A percentile compares a stretch with the other conserved stretches of the same genome.
Evolutionary conservation across 192 early-diverging fungal genomes (phyloP).

Genomic region (Backusella circina): DNA sequence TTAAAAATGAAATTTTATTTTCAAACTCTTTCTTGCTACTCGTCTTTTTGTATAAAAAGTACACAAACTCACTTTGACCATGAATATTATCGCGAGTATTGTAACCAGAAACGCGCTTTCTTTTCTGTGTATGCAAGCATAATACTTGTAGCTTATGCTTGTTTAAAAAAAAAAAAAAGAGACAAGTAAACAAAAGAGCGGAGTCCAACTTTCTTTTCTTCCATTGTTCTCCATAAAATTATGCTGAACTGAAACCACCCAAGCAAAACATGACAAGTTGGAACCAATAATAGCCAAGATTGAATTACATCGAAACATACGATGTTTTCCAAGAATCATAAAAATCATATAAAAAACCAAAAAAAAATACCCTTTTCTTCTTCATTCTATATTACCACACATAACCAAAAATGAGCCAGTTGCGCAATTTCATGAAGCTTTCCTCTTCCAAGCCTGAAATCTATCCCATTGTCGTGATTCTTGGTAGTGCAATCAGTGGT

Average conservation of each 20-base stretch:
- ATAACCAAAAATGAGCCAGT: not conserved
- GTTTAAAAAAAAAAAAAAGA: not conserved
- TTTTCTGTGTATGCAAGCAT: not conserved
- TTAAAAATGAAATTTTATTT: not conserved
- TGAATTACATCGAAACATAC: not conserved
- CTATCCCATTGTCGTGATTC: constrained; percentile 17
- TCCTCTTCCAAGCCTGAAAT: constrained; percentile 22
- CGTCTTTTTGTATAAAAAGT: too few species aligned
- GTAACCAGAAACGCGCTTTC: too few species aligned
- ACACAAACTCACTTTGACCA: too few species aligned
- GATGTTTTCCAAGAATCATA: not conserved
- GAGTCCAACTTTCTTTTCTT: not conserved
- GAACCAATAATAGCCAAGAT: not conserved
- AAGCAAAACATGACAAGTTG: not conserved
- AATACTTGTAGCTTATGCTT: not conserved
- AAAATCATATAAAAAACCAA: not conserved
- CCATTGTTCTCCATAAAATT: not conserved
- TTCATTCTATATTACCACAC: not conserved
- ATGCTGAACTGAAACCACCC: not conserved
- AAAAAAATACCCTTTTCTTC: not conserved
- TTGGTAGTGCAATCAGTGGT: constrained; percentile 11
- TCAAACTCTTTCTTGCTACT: not conserved
- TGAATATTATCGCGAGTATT: too few species aligned
- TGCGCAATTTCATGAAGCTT: not conserved
- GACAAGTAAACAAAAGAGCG: not conserved